Evolutionary conservation across 306 rosid genomes (phyloP).

Genomic region (Rosa multiflora): DNA sequence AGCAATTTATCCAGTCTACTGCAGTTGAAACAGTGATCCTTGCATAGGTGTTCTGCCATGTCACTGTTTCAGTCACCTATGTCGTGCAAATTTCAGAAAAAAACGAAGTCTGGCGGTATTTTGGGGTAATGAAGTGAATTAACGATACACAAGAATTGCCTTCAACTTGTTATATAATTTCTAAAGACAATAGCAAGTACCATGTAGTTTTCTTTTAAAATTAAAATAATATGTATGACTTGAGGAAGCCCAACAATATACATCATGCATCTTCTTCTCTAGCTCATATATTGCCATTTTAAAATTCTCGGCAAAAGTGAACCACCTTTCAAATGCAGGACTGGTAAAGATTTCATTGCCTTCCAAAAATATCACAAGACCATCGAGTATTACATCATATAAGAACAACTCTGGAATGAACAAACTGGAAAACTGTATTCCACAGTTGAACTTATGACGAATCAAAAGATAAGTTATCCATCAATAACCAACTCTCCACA

Average conservation of each 20-base stretch:
- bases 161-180: not conserved
- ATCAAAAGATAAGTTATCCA: conserved; percentile 35
- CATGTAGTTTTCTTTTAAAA: not conserved
- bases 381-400: not conserved
- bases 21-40: conserved; percentile 40
- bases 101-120: not conserved
- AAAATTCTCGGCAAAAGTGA: not conserved
- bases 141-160: not conserved
- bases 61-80: not conserved
- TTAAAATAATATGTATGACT: not conserved
- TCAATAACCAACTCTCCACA: conserved; percentile 70
- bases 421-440: conserved; percentile 20
- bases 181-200: not conserved
- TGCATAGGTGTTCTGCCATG: conserved; percentile 24
- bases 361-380: not conserved
- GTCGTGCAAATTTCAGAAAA: not conserved
- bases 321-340: not conserved
- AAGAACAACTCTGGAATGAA: conserved; percentile 25
- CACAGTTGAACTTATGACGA: not conserved
- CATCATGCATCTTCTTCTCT: not conserved
- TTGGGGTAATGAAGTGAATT: conserved; percentile 11
- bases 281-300: not conserved
- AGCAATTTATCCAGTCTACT: conserved; percentile 35
- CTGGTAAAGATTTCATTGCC: not conserved
- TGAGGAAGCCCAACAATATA: not conserved